These are phyloP conservation scores for Pythium pyrilobum DNA, from an alignment of 352 stramenopile species.

Conservation along the genomic window DNA sequence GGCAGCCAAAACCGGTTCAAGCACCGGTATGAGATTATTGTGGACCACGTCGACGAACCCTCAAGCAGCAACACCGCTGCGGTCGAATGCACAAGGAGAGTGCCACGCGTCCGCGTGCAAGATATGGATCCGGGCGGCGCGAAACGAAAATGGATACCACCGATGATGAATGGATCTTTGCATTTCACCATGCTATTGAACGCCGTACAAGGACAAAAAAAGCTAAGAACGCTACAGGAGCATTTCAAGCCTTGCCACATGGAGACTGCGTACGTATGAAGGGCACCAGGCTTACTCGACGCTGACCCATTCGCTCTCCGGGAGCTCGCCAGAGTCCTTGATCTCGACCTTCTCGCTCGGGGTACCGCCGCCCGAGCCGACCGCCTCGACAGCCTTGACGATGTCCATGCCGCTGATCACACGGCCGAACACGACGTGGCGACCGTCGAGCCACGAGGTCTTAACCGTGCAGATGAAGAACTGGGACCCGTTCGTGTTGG, in stretches of 20 bases:
- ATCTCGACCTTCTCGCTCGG: slow-evolving; percentile 89
- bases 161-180: background rate
- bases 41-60: background rate
- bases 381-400: slow-evolving; percentile 93
- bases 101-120: slow-evolving; percentile 15
- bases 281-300: slow-evolving; percentile 22
- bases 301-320: slow-evolving; percentile 41
- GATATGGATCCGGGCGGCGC: background rate
- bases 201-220: background rate
- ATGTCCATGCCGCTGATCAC: slow-evolving; percentile 96
- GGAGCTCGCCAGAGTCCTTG: slow-evolving; percentile 92
- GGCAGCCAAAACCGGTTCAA: background rate
- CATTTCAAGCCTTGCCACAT: too few relatives aligned
- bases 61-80: background rate
- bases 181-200: background rate
- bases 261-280: background rate
- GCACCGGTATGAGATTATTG: background rate
- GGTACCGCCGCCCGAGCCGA: slow-evolving; percentile 90
- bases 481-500: slow-evolving; percentile 94
- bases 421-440: slow-evolving; percentile 91
- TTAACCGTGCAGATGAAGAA: slow-evolving; percentile 97
- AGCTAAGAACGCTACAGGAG: too few relatives aligned
- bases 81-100: background rate
- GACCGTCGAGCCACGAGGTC: slow-evolving; percentile 87
- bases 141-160: background rate